A percentile compares a stretch with the other conserved stretches of the same genome.
These are phyloP conservation scores for Plasmodium cynomolgi DNA, from an alignment of 169 alveolate genomes.

Conservation along the genomic window DNA sequence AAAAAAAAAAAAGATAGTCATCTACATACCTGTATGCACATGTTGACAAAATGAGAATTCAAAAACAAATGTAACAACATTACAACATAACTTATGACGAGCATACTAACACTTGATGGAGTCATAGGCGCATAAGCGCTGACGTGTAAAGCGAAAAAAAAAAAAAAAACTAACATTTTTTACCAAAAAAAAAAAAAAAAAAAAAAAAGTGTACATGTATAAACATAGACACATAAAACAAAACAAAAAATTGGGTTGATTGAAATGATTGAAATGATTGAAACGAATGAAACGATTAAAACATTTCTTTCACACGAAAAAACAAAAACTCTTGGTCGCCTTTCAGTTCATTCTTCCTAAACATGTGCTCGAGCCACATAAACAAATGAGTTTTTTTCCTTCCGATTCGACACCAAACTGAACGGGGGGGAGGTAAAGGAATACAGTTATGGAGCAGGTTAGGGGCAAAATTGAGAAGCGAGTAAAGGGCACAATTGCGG, in stretches of 20 bases:
- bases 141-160: not conserved
- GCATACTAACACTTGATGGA: not conserved
- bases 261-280: not conserved
- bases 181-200: not conserved
- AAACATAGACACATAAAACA: not conserved
- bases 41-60: not conserved
- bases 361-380: constrained; percentile 92
- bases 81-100: not conserved
- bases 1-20: not conserved
- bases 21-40: not conserved
- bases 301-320: not conserved
- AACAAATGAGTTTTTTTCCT: constrained; percentile 88
- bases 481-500: not conserved
- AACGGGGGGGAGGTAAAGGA: not conserved
- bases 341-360: constrained; percentile 92
- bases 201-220: not conserved
- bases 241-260: not conserved
- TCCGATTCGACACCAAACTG: constrained; percentile 91
- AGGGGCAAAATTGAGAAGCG: not conserved
- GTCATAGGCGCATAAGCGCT: not conserved
- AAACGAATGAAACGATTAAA: not conserved
- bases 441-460: not conserved
- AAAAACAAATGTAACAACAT: not conserved
- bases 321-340: not conserved
- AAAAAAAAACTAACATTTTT: not conserved